Percentiles rank a stretch among this genome's conserved stretches.
Evolutionary conservation across 805 yeast genomes (phyloP).

Genomic region (Groenewaldozyma tartarivorans): DNA sequence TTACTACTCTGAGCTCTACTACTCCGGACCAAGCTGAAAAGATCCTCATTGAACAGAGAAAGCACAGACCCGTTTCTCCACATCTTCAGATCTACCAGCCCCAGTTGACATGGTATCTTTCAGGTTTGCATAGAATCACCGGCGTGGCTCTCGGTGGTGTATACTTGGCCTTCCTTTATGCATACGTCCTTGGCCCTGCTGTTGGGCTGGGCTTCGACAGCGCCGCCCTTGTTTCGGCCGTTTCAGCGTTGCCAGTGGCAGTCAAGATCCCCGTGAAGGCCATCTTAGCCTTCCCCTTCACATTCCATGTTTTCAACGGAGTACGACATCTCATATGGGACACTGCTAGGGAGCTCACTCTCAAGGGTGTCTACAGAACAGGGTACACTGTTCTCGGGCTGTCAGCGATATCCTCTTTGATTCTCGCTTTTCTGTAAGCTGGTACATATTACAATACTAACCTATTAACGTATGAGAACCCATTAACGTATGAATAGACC

Average conservation of each 20-base stretch:
- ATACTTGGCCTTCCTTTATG: conserved; percentile 69
- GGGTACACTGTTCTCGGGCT: conserved; percentile 77
- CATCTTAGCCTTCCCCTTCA: conserved; percentile 69
- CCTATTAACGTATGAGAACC: no score
- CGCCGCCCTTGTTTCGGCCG: conserved; percentile 41
- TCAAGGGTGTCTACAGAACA: conserved; percentile 85
- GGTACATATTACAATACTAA: no score
- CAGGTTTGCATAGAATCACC: conserved; percentile 76
- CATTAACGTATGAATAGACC: no score
- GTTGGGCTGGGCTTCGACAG: conserved; percentile 49
- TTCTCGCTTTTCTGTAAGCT: conserved; percentile 27
- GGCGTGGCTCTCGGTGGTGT: conserved; percentile 74
- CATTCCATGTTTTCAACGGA: conserved; percentile 80
- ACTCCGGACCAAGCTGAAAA: conserved; percentile 56
- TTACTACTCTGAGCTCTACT: no score
- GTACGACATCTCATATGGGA: conserved; percentile 95
- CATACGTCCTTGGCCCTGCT: conserved; percentile 62
- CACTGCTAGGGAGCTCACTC: conserved; percentile 64
- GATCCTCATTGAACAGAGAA: conserved; percentile 71
- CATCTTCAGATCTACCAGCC: conserved; percentile 85
- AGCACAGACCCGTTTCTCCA: conserved; percentile 83
- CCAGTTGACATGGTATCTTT: conserved; percentile 75
- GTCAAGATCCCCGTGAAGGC: conserved; percentile 60
- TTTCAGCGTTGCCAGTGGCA: conserved; percentile 55
- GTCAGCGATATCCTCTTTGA: conserved; percentile 45